These are phyloP conservation scores for Aspergillus steynii DNA, from an alignment of 495 filamentous ascomycete genomes.

Conservation along the genomic window DNA sequence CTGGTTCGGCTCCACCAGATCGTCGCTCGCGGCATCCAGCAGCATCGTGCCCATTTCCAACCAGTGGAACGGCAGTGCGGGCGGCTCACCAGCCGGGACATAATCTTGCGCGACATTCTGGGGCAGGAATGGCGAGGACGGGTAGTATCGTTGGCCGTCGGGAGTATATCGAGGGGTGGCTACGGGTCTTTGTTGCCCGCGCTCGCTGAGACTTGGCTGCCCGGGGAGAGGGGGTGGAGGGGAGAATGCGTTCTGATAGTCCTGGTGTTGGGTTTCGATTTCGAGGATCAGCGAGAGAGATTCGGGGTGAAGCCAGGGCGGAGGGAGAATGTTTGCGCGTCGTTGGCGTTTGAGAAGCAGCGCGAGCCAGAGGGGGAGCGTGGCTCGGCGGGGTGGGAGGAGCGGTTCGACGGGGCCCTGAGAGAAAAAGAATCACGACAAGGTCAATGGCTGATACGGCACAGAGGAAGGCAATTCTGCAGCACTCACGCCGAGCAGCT, in stretches of 20 bases:
- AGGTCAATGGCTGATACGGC: neutral
- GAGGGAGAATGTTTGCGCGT: constrained; percentile 89
- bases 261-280: constrained; percentile 67
- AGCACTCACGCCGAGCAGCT: constrained; percentile 75
- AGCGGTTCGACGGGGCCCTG: constrained; percentile 79
- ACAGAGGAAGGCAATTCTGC: neutral
- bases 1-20: constrained; percentile 73
- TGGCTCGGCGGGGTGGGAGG: constrained; percentile 75
- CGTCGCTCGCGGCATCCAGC: constrained; percentile 80
- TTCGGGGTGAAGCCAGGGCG: constrained; percentile 77
- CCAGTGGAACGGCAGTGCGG: constrained; percentile 90
- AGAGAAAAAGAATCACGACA: neutral
- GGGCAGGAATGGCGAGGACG: constrained; percentile 43
- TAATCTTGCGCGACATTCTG: constrained; percentile 40
- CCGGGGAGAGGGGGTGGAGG: constrained; percentile 66
- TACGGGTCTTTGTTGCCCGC: constrained; percentile 29
- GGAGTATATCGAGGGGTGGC: constrained; percentile 40
- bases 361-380: constrained; percentile 94
- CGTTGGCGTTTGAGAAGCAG: constrained; percentile 93
- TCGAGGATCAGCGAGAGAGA: constrained; percentile 75
- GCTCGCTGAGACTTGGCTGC: constrained; percentile 32
- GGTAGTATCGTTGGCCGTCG: constrained; percentile 43
- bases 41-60: constrained; percentile 84
- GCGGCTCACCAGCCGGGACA: constrained; percentile 29
- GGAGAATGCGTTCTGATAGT: constrained; percentile 66